A percentile compares a stretch with the other conserved stretches of the same genome.
Evolutionary conservation across 805 yeast genomes (phyloP).

Genomic region (Candida odintsovae): DNA sequence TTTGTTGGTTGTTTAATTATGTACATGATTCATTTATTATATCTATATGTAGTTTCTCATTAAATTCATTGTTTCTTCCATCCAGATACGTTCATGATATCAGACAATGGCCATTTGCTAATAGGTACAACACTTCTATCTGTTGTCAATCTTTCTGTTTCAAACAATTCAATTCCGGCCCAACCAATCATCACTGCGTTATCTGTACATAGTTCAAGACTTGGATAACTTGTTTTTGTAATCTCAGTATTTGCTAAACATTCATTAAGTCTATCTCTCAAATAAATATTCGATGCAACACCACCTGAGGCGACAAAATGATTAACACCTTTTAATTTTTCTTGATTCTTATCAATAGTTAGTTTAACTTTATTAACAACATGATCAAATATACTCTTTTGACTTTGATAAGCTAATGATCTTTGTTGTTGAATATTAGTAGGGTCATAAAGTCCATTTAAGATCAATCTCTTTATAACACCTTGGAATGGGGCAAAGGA

Average conservation of each 20-base stretch:
- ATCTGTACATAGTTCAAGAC: conserved; percentile 74
- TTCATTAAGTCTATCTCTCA: conserved; percentile 43
- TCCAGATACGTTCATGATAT: conserved; percentile 43
- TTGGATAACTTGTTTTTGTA: conserved; percentile 59
- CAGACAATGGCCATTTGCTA: conserved; percentile 76
- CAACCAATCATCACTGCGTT: conserved; percentile 97
- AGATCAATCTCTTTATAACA: conserved; percentile 36
- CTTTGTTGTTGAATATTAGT: conserved; percentile 25
- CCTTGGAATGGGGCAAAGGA: conserved; percentile 78
- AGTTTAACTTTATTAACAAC: conserved; percentile 56
- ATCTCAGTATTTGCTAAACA: conserved; percentile 30
- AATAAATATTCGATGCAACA: conserved; percentile 69
- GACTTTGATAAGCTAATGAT: conserved; percentile 52
- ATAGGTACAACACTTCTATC: conserved; percentile 55
- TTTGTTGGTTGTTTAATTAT: no score
- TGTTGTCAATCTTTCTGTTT: conserved; percentile 37
- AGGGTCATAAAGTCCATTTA: conserved; percentile 15
- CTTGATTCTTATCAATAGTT: conserved; percentile 36
- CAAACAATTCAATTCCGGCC: conserved; percentile 89
- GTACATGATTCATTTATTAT: background rate
- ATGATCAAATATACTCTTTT: conserved; percentile 67
- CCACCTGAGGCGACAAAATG: conserved; percentile 89
- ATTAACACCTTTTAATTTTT: conserved; percentile 36
- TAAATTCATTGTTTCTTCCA: conserved; percentile 31
- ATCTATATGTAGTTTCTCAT: background rate